Conservation (phyloP, 2,329 filamentous ascomycete genomes). For the Phyllosticta ampelicida region DNA sequence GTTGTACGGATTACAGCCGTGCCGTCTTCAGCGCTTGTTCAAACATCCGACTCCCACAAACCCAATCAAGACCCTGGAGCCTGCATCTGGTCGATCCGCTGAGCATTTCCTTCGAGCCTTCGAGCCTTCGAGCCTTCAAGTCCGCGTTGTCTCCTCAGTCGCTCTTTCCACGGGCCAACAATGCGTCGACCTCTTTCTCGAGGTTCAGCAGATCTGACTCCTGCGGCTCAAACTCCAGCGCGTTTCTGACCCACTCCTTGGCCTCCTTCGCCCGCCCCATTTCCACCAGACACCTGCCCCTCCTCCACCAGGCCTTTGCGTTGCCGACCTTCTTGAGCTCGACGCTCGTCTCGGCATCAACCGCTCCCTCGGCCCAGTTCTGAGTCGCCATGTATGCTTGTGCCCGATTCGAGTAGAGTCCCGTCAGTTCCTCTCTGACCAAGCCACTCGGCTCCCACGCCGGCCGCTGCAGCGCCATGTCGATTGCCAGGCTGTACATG, state of each 20-base stretch:
- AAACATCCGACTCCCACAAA: background rate
- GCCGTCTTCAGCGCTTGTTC: background rate
- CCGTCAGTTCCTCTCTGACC: constrained; percentile 72
- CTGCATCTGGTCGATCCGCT: background rate
- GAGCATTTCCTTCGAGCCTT: background rate
- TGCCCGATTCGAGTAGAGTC: constrained; percentile 74
- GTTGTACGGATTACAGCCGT: background rate
- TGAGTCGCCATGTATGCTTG: constrained; percentile 79
- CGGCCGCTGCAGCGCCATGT: constrained; percentile 76
- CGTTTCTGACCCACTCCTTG: constrained; percentile 62
- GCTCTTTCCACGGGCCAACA: constrained; percentile 35
- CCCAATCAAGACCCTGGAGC: too few relatives aligned
- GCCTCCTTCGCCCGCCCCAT: constrained; percentile 85
- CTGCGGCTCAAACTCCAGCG: constrained; percentile 69
- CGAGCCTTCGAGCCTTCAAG: background rate
- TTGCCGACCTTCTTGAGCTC: constrained; percentile 81
- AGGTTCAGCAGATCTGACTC: constrained; percentile 30
- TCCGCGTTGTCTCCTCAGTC: constrained; percentile 2
- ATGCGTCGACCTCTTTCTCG: constrained; percentile 37
- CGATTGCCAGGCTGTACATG: constrained; percentile 74
- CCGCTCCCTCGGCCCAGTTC: constrained; percentile 74
- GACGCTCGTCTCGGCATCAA: constrained; percentile 79
- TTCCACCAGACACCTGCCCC: constrained; percentile 75
- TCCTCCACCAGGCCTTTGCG: constrained; percentile 88
- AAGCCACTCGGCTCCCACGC: constrained; percentile 79